phyloP scores from a whole-genome alignment of 331 rosid genomes.

The Rhamnella rubrinervis region DNA sequence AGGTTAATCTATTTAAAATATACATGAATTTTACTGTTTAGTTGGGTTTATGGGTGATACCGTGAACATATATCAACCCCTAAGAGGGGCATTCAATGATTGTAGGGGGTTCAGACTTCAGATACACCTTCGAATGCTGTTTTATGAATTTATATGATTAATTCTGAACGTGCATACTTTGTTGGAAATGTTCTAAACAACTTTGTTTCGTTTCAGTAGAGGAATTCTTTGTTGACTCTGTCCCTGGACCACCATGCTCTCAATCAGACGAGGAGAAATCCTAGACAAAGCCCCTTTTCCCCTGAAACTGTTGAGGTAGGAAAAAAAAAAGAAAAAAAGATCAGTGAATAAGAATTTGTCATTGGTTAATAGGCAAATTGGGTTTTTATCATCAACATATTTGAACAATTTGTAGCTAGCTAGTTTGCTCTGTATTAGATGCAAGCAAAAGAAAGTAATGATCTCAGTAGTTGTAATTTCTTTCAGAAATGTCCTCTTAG shows the following conservation, averaged over 20 bases:
- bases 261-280: constrained; percentile 92
- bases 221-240: constrained; percentile 94
- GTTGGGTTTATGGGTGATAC: too few relatives aligned
- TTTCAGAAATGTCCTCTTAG: constrained; percentile 8
- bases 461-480: constrained; percentile 17
- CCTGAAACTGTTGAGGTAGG: constrained; percentile 45
- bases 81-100: too few relatives aligned
- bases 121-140: not conserved
- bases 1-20: too few relatives aligned
- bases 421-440: constrained; percentile 33
- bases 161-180: not conserved
- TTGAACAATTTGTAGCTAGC: constrained; percentile 27
- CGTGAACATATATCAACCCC: too few relatives aligned
- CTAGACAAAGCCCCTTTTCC: constrained; percentile 34
- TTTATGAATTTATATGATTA: constrained; percentile 9
- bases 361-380: constrained; percentile 34
- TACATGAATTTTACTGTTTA: too few relatives aligned
- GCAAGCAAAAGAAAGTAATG: constrained; percentile 29
- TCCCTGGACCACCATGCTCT: constrained; percentile 68
- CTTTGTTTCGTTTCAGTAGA: constrained; percentile 63
- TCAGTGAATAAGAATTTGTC: constrained; percentile 32
- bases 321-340: constrained; percentile 15
- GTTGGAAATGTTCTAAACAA: constrained; percentile 6
- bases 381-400: constrained; percentile 24
- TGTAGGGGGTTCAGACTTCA: not conserved